These are phyloP conservation scores for Jackrogersella multiformis DNA, from an alignment of 495 filamentous ascomycete genomes.

Conservation along the genomic window DNA sequence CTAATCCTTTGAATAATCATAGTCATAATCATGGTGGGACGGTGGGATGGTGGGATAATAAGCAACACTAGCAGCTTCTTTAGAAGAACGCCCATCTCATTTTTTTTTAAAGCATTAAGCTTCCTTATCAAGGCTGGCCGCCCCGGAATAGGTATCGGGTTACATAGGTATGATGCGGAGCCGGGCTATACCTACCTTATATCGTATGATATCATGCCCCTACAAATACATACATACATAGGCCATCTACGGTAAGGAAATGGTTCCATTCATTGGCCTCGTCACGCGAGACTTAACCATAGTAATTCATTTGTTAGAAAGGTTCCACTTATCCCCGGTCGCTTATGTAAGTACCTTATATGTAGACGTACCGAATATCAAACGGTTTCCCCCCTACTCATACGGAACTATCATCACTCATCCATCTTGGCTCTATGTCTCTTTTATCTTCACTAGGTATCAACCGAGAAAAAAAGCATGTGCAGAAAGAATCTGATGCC, in stretches of 20 bases:
- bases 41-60: no score
- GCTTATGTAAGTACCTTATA: background rate
- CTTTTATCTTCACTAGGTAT: constrained; percentile 13
- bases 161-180: no score
- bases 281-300: constrained; percentile 14
- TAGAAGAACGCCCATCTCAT: background rate
- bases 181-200: no score
- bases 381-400: background rate
- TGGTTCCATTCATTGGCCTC: constrained; percentile 17
- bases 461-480: constrained; percentile 13
- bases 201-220: constrained; percentile 43
- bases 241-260: background rate
- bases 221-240: constrained; percentile 5
- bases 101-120: constrained; percentile 1
- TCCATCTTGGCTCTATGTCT: background rate
- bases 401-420: background rate
- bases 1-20: no score
- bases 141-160: background rate
- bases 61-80: background rate
- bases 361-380: background rate
- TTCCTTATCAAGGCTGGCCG: constrained; percentile 7
- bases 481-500: constrained; percentile 46
- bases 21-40: no score
- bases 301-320: constrained; percentile 14
- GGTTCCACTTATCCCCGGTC: constrained; percentile 7